Conservation (phyloP, 345 rosid species). For the Boechera divaricarpa region DNA sequence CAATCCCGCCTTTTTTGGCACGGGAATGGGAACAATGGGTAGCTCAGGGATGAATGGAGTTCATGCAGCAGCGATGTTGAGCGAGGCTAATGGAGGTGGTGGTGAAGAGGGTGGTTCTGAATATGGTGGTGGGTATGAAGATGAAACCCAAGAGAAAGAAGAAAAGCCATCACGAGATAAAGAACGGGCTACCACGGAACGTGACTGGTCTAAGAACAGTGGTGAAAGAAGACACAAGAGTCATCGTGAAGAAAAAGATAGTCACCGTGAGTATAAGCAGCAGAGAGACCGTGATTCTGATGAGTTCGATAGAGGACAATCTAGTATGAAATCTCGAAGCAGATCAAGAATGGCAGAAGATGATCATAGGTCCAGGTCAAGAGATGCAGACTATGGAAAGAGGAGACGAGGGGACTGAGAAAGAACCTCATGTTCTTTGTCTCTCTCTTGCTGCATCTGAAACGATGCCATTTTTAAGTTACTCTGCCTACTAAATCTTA, state of each 20-base stretch:
- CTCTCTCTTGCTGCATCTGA: slow-evolving; percentile 24
- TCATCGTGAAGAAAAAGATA: slow-evolving; percentile 72
- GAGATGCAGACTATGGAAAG: slow-evolving; percentile 82
- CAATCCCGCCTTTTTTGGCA: slow-evolving; percentile 79
- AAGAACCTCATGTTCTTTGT: slow-evolving; percentile 1
- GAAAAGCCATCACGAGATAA: slow-evolving; percentile 64
- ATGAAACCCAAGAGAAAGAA: slow-evolving; percentile 75
- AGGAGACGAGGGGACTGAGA: slow-evolving; percentile 60
- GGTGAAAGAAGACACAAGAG: slow-evolving; percentile 70
- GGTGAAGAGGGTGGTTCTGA: slow-evolving; percentile 91
- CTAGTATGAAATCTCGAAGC: slow-evolving; percentile 71
- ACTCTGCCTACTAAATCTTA: slow-evolving; percentile 17
- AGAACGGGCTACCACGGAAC: slow-evolving; percentile 63
- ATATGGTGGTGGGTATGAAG: slow-evolving; percentile 76
- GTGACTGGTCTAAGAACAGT: slow-evolving; percentile 73
- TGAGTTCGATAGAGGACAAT: slow-evolving; percentile 72
- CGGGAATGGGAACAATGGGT: slow-evolving; percentile 79
- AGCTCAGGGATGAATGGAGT: slow-evolving; percentile 74
- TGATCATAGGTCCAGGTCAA: slow-evolving; percentile 67
- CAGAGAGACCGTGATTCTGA: slow-evolving; percentile 73
- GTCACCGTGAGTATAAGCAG: slow-evolving; percentile 61
- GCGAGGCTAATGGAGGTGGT: slow-evolving; percentile 77
- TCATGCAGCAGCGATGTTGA: slow-evolving; percentile 68
- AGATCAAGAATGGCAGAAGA: slow-evolving; percentile 73
- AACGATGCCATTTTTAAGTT: slow-evolving; percentile 16